phyloP scores from a whole-genome alignment of 805 yeast genomes.

The Ogataea philodendri region DNA sequence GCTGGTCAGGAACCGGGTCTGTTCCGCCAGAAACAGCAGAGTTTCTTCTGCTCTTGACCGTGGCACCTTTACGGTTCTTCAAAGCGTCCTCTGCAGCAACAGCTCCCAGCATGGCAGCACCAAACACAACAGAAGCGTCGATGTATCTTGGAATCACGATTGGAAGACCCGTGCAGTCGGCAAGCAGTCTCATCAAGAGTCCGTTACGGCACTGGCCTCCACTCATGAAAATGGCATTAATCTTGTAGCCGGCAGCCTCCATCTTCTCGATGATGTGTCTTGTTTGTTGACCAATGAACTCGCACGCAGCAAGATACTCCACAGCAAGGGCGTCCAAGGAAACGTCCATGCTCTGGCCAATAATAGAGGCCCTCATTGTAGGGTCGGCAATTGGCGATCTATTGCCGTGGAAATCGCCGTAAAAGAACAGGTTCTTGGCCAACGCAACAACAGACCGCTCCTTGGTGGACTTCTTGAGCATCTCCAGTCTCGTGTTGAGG shows the following conservation, averaged over 20 bases:
- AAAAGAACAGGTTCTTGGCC: slow-evolving; percentile 83
- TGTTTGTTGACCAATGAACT: slow-evolving; percentile 96
- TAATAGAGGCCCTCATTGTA: slow-evolving; percentile 84
- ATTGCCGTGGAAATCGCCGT: slow-evolving; percentile 96
- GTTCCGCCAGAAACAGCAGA: slow-evolving; percentile 27
- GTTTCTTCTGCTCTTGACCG: slow-evolving; percentile 28
- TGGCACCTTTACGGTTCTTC: slow-evolving; percentile 26
- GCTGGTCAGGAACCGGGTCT: slow-evolving; percentile 18
- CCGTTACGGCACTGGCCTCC: slow-evolving; percentile 98
- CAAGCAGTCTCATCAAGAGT: slow-evolving; percentile 80
- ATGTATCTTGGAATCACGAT: slow-evolving; percentile 91
- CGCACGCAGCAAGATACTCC: slow-evolving; percentile 90
- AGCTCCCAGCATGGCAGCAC: slow-evolving; percentile 93
- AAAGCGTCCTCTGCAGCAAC: slow-evolving; percentile 74
- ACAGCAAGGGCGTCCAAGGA: slow-evolving; percentile 82
- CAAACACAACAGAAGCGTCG: slow-evolving; percentile 96
- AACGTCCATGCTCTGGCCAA: slow-evolving; percentile 90
- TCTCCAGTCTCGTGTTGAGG: slow-evolving; percentile 72
- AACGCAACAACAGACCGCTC: slow-evolving; percentile 74
- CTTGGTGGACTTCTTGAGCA: slow-evolving; percentile 52
- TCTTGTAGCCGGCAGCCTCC: slow-evolving; percentile 74
- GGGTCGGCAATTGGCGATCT: slow-evolving; percentile 98
- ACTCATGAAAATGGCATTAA: slow-evolving; percentile 78
- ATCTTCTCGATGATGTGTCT: slow-evolving; percentile 89
- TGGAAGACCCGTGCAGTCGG: slow-evolving; percentile 90